A percentile compares a stretch with the other conserved stretches of the same genome.
These are phyloP conservation scores for Cutaneotrichosporon sp. DNA, from an alignment of 1,284 basidiomycete species.

Conservation along the genomic window DNA sequence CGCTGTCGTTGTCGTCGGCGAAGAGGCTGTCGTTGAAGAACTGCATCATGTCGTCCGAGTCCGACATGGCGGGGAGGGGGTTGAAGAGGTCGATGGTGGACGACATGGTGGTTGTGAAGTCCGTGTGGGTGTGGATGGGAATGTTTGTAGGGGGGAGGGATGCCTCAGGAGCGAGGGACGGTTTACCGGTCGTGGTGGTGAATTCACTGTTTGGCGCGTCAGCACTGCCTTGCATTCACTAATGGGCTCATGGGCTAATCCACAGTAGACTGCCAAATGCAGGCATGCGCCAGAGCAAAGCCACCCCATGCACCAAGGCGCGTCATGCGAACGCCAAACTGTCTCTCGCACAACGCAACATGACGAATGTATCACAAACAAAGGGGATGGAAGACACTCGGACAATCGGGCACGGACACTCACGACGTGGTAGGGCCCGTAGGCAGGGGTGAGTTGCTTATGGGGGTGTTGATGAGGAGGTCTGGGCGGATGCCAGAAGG, in stretches of 20 bases:
- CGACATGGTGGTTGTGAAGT: constrained; percentile 7
- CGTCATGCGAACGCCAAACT: no score
- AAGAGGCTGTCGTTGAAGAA: constrained; percentile 29
- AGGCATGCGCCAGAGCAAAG: no score
- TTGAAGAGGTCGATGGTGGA: constrained; percentile 20
- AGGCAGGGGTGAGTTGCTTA: constrained; percentile 15
- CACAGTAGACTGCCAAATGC: no score
- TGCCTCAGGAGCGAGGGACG: constrained; percentile 8
- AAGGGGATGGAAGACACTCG: no score
- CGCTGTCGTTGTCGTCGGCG: constrained; percentile 11
- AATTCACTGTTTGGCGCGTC: background rate
- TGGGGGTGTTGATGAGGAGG: constrained; percentile 12
- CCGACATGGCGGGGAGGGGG: constrained; percentile 15
- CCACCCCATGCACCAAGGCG: no score
- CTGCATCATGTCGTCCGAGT: constrained; percentile 41
- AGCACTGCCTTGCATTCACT: no score
- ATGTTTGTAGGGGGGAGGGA: background rate
- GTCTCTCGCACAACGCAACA: no score
- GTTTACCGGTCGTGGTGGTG: background rate
- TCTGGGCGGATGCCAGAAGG: constrained; percentile 18
- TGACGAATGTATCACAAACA: no score
- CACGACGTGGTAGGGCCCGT: constrained; percentile 13
- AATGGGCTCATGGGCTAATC: no score
- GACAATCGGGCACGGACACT: no score
- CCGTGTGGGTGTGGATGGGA: constrained; percentile 13